Evolutionary conservation across 495 filamentous ascomycete genomes (phyloP).

Genomic region (Penicillium tannophilum): DNA sequence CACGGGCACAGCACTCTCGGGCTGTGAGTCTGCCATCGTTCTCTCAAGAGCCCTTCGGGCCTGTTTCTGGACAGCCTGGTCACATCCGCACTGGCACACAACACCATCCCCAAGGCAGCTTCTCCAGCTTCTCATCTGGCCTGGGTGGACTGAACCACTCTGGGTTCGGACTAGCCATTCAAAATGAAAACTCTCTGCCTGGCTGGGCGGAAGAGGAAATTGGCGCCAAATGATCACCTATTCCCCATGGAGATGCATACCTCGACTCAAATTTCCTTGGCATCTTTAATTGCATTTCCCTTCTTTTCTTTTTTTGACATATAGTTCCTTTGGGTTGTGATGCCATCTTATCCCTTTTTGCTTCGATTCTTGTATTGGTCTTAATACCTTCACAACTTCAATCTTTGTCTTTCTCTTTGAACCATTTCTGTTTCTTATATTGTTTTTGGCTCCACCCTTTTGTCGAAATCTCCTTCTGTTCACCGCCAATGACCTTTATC

Average conservation of each 20-base stretch:
- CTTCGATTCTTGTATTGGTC: constrained; percentile 38
- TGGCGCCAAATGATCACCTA: constrained; percentile 50
- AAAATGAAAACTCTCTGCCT: constrained; percentile 62
- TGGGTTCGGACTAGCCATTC: constrained; percentile 64
- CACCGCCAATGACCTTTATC: constrained; percentile 22
- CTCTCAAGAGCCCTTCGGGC: constrained; percentile 60
- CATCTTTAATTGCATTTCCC: constrained; percentile 26
- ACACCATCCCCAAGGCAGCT: constrained; percentile 57
- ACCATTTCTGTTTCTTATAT: constrained; percentile 15
- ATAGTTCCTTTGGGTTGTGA: constrained; percentile 26
- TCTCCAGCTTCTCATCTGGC: constrained; percentile 59
- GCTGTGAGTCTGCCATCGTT: constrained; percentile 82
- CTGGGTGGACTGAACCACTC: constrained; percentile 58
- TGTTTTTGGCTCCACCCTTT: constrained; percentile 21
- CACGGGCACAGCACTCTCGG: constrained; percentile 74
- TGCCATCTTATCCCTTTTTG: constrained; percentile 20
- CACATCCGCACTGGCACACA: constrained; percentile 47
- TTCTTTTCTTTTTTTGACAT: constrained; percentile 19
- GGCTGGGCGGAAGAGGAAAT: constrained; percentile 70
- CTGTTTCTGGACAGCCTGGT: constrained; percentile 42
- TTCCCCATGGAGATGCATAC: constrained; percentile 21
- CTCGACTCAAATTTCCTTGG: constrained; percentile 33
- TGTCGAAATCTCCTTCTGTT: constrained; percentile 29
- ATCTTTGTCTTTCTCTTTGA: constrained; percentile 31
- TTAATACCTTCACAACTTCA: constrained; percentile 30